Evolutionary conservation across 768 basidiomycete species (phyloP), one percentile per base, ranked within the genome.

Genomic region (Boletus rubroflammeus): DNA sequence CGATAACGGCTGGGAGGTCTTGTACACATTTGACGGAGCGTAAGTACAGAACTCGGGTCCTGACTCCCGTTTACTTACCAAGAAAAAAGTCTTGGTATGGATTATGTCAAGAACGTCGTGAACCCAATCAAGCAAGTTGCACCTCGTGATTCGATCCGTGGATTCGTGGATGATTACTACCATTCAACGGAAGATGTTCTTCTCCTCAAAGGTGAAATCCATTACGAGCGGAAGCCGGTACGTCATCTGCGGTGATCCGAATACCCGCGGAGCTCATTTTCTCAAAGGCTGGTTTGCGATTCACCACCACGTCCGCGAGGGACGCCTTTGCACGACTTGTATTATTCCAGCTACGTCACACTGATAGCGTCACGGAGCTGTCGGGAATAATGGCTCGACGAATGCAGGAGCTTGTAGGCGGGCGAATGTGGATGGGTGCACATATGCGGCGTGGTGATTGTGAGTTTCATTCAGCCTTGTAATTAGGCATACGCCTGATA

Each of bases 401-500:
- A 46, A 75, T 77, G 71, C 60, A 49, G 5, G 57, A 64, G 13
- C 42, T 59, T 28, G 64, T 62, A 2, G 68, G 47, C 0, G 74
- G 72, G 15, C 66, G 73, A 6, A 63, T 70, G 60, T 76, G 75
- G 76, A 72, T 76, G 72, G 71, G 65, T 13, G 73, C 69, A 7
- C 75, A 76, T 42, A 76, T 77, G 76, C 74, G 75, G 19, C 72
- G 75, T 25, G 75, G 75, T 43, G 75, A 76, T 42, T 76, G 74
- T 76, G 46, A 67, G 72, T 59, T 44, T 32, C 19, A 14, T 46
- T 25, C 26, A 34, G 7, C 13, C 23, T 17, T 17, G 1, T 29
- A 3, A 31, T 29, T 6, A 14, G 31, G 21, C 17, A 7, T 29
- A 8, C 3, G 1, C 9, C 40, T 58, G n/a, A 55, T n/a, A 6